Evolutionary conservation across 768 basidiomycete genomes (phyloP), one percentile per base, ranked within the genome.

Genomic region (Rhodocollybia butyracea): DNA sequence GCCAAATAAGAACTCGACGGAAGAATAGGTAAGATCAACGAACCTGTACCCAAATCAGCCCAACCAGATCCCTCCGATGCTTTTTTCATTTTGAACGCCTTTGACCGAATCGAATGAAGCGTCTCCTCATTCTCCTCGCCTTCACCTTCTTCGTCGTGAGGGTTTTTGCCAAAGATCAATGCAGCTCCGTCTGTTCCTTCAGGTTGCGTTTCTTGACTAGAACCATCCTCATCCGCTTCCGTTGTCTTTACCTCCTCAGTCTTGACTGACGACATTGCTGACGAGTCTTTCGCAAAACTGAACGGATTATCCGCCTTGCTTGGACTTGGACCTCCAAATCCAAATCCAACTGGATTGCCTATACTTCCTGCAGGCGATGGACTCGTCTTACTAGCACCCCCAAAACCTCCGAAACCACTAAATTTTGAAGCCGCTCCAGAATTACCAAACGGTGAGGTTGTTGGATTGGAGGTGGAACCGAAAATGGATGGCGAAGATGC

Each of bases 81-180:
- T 68, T 81, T 84, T 57, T 70, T 70, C 64, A 91, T 62, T 64
- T 78, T 80, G 64, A 74, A 89, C 24, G 84, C 83, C 66, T 88
- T 91, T 46, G 81, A 69, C 66, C 76, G 82, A 46, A 82, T 73
- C 42, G 73, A 69, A 66, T 88, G 76, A 27, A 71, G 70, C 3
- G 88, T 91, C 57, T 83, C 83, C 63, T 93, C 91, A 38, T 86
- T 78, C 65, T 93, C 88, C 70, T 93, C 91, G 27, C 91, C 91
- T 62, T 85, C 85, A 11, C 91, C 89, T 57, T 89, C 88, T 51
- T 74, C 74, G 59, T 89, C 88, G 58, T 86, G 82, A n/a, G 70
- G 70, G 53, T 70, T 68, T n/a, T 55, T 66, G 11, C 60, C 55
- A 31, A 64, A 63, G 27, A 64, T n/a, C 39, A 42, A 27, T 12